These are phyloP conservation scores for Botrytis fabae DNA, from an alignment of 2,329 filamentous ascomycete genomes.

Conservation along the genomic window DNA sequence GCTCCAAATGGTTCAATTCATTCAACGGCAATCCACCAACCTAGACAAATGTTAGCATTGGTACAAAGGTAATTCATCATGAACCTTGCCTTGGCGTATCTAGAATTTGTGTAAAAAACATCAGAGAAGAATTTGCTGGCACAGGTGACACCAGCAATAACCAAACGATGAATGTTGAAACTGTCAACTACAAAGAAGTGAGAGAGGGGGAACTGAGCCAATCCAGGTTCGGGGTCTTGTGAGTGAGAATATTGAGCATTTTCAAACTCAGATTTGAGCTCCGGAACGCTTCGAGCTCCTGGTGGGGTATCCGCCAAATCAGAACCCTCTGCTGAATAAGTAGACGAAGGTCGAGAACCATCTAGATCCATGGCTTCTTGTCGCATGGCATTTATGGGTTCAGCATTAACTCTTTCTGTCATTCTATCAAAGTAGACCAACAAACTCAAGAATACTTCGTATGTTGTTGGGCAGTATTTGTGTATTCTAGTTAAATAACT, in stretches of 20 bases:
- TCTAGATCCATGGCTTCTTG: conserved; percentile 40
- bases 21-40: conserved; percentile 89
- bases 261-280: conserved; percentile 34
- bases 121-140: conserved; percentile 99
- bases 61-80: not conserved
- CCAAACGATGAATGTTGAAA: conserved; percentile 95
- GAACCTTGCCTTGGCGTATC: conserved; percentile 87
- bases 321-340: conserved; percentile 38
- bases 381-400: conserved; percentile 67
- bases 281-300: conserved; percentile 36
- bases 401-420: conserved; percentile 91
- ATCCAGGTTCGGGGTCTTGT: conserved; percentile 31
- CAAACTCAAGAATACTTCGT: conserved; percentile 93
- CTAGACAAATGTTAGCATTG: conserved; percentile 48
- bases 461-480: conserved; percentile 98
- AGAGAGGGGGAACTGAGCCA: conserved; percentile 46
- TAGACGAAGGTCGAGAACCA: conserved; percentile 35
- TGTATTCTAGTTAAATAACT: conserved; percentile 96
- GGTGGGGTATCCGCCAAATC: conserved; percentile 38
- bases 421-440: conserved; percentile 98
- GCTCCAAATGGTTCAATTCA: conserved; percentile 92
- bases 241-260: conserved; percentile 37
- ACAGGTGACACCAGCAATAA: conserved; percentile 96
- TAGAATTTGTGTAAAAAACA: conserved; percentile 97
- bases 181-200: conserved; percentile 95